Evolutionary conservation across 169 alveolate genomes (phyloP), one percentile per base, ranked within the genome.

Genomic region (Toxoplasma gondii): DNA sequence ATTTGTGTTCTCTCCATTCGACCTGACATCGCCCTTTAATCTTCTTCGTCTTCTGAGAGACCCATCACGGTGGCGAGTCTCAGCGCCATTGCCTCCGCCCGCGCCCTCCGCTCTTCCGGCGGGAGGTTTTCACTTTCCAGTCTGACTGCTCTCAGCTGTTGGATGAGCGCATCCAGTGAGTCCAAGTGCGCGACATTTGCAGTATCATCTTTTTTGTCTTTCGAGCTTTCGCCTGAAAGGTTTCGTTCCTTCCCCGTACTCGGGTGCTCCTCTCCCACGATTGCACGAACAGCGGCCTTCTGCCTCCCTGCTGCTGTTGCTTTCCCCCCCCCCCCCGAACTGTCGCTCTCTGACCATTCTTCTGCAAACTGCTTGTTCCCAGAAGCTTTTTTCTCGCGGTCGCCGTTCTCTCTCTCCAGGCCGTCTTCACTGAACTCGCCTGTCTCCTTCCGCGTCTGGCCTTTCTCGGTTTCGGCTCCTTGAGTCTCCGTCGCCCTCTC

Each of bases 11-110:
- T 64, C n/a, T 64, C n/a, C 74, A 4, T 7, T 64, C n/a, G n/a
- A n/a, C n/a, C n/a, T n/a, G n/a, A n/a, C n/a, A n/a, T n/a, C n/a
- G 74, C 7, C n/a, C 67, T 43, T 31, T 82, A 22, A 31, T 82
- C 90, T 39, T 82, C 90, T 82, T 82, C 90, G 38, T 44, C 67
- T 34, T 80, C 88, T 24, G 90, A 82, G n/a, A 82, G 24, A 12
- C 64, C 90, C 10, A 82, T 12, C 36, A 43, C 9, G 38, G 38
- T 27, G 31, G 64, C 67, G 4, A 82, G 64, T 49, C 39, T 22
- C 90, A 82, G 10, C 19, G 90, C 64, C 41, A 82, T 27, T 0
- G 90, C 90, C 36, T 82, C 90, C 4, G 90, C 90, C 9, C 64
- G 7, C 67, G 90, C 67, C 34, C 67, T 39, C 67, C 90, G 90